These are phyloP conservation scores for Calcarisporium arbuscula DNA, from an alignment of 2,329 filamentous ascomycete genomes.

Conservation along the genomic window DNA sequence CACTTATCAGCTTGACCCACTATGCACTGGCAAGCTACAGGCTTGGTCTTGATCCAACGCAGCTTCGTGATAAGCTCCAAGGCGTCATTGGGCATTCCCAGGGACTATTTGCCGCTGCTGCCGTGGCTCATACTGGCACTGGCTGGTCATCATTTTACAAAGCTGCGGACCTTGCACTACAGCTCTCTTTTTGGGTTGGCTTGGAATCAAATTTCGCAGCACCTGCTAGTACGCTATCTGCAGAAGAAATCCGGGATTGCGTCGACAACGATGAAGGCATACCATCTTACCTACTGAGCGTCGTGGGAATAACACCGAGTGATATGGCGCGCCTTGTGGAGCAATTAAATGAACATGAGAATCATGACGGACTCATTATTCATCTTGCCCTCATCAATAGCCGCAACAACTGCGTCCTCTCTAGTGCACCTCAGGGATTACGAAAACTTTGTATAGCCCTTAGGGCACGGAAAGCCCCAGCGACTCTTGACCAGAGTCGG, in stretches of 20 bases:
- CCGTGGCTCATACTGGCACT: constrained; percentile 80
- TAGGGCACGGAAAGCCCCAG: constrained; percentile 98
- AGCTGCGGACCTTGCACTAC: constrained; percentile 72
- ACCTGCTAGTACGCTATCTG: constrained; percentile 87
- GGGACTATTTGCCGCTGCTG: constrained; percentile 88
- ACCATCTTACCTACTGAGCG: constrained; percentile 96
- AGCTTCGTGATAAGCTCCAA: constrained; percentile 74
- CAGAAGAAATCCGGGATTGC: constrained; percentile 85
- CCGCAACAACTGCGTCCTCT: constrained; percentile 94
- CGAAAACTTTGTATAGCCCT: constrained; percentile 90
- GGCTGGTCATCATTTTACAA: constrained; percentile 90
- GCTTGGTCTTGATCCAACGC: constrained; percentile 80
- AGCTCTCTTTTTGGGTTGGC: constrained; percentile 97
- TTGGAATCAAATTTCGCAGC: constrained; percentile 96
- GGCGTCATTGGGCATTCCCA: constrained; percentile 96
- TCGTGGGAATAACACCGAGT: constrained; percentile 80
- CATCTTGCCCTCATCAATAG: constrained; percentile 95
- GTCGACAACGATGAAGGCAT: constrained; percentile 90
- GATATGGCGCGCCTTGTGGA: constrained; percentile 96
- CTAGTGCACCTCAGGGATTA: constrained; percentile 89
- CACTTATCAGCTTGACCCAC: constrained; percentile 90
- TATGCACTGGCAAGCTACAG: constrained; percentile 92
- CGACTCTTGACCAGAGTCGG: constrained; percentile 91
- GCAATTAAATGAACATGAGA: constrained; percentile 93
- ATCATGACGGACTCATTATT: constrained; percentile 86